phyloP scores from a whole-genome alignment of 2,329 filamentous ascomycete genomes.

The Fusarium pininemorale region DNA sequence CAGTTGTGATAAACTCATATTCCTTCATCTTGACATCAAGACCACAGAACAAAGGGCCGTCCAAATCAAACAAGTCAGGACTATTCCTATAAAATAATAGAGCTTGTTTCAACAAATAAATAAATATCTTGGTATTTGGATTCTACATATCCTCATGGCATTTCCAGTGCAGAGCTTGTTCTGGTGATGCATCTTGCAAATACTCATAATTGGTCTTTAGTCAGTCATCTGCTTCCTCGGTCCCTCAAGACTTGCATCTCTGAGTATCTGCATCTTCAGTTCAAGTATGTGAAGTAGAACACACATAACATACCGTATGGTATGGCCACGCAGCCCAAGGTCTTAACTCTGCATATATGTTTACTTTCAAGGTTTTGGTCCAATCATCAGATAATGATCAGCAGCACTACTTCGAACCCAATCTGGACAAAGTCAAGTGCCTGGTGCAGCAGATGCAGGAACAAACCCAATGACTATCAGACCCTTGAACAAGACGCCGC shows the following conservation, averaged over 20 bases:
- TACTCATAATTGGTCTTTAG: background rate
- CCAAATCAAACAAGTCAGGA: background rate
- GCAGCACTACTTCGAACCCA: background rate
- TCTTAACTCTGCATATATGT: background rate
- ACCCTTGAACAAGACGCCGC: background rate
- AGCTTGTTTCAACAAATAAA: background rate
- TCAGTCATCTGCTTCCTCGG: background rate
- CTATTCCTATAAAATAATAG: background rate
- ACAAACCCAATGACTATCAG: slow-evolving; percentile 6
- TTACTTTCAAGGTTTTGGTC: background rate
- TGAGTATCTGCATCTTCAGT: background rate
- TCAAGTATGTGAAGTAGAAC: background rate
- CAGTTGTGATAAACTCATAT: background rate
- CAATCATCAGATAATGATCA: background rate
- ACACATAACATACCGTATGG: background rate
- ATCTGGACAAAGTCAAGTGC: background rate
- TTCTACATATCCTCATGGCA: background rate
- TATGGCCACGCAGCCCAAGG: background rate
- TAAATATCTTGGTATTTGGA: background rate
- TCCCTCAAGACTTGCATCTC: background rate
- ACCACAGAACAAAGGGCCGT: background rate
- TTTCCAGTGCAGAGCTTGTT: background rate
- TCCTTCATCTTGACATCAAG: background rate
- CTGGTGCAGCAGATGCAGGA: slow-evolving; percentile 22
- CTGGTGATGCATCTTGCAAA: background rate